A percentile compares a stretch with the other conserved stretches of the same genome.
phyloP scores from a whole-genome alignment of 495 filamentous ascomycete species.

The Penicillium crystallinum region DNA sequence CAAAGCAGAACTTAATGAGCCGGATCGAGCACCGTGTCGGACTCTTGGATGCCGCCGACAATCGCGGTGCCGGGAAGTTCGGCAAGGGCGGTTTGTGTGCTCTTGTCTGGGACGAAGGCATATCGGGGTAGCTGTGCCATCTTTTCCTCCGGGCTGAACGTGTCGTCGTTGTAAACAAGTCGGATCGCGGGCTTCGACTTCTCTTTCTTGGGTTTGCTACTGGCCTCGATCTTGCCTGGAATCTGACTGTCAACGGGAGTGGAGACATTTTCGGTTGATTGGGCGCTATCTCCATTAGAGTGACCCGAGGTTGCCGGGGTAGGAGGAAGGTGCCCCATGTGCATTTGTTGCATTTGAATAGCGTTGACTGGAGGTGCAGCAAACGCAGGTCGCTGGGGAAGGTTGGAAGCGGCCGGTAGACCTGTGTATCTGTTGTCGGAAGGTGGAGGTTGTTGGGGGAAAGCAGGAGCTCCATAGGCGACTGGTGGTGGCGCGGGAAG shows the following conservation, averaged over 20 bases:
- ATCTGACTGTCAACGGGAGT: conserved; percentile 62
- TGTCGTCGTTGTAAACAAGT: conserved; percentile 74
- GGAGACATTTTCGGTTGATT: conserved; percentile 28
- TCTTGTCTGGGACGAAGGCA: conserved; percentile 55
- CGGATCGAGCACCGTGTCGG: conserved; percentile 35
- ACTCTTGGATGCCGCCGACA: conserved; percentile 30
- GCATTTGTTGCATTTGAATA: conserved; percentile 59
- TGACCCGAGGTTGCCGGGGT: conserved; percentile 22
- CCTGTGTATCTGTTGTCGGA: conserved; percentile 42
- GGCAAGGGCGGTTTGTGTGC: conserved; percentile 30
- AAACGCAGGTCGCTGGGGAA: conserved; percentile 61
- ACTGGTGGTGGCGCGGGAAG: conserved; percentile 11
- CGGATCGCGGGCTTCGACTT: conserved; percentile 59
- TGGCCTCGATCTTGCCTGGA: conserved; percentile 30
- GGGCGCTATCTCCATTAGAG: conserved; percentile 36
- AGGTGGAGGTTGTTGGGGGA: conserved; percentile 34
- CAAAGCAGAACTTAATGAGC: conserved; percentile 20
- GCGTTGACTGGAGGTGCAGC: conserved; percentile 51
- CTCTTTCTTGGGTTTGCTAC: conserved; percentile 61
- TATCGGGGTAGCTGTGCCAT: conserved; percentile 76
- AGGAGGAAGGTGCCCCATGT: conserved; percentile 48
- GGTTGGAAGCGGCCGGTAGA: conserved; percentile 51
- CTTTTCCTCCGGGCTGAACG: conserved; percentile 79
- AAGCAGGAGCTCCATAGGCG: conserved; percentile 25
- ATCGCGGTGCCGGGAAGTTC: conserved; percentile 36